Evolutionary conservation across 2,329 filamentous ascomycete species (phyloP), one percentile per base, ranked within the genome.

Genomic region (Aspergillus sp.): DNA sequence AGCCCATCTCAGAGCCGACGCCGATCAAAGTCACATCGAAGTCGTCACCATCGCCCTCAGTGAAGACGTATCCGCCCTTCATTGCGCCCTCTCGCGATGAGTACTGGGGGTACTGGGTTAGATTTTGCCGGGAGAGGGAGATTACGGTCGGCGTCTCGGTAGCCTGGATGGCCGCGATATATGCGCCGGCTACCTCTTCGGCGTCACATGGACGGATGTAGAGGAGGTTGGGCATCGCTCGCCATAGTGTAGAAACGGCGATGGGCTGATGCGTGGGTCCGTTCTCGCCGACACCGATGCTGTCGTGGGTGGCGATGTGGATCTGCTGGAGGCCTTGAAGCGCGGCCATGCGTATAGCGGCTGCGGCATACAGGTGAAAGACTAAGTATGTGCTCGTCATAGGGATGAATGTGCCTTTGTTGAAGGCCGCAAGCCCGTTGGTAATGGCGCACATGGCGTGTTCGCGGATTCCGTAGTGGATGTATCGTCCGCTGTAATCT

Each of bases 1-100:
- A 77, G 55, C 63, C 68, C 59, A 84, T 72, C 61, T 83, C 81
- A 2, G 80, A 78, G 24, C 81, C 81, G 10, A 80, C 78, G 9
- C 79, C 78, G 55, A 82, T 76, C 52, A 84, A 69, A 2, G 80
- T 83, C 3, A 79, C 69, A 50, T 75, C 71, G 7, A 77, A 73
- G 50, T 74, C 62, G n/a, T 56, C 65, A 14, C 67, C 58, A 42
- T 77, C 71, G 45, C 75, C 61, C 46, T 63, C 64, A 2, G 31
- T 67, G 45, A 75, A 67, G 49, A 80, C 74, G 58, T 80, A 80
- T 0, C 72, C 78, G 16, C 78, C 78, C 54, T 72, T 75, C 22
- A 61, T 60, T 1, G 78, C 75, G 6, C 67, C 69, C 3, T 72
- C 67, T 31, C 76, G 70, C 61, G 29, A 76, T 74, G 58, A 79